Conservation (phyloP, 2,329 filamentous ascomycete genomes). For the Metarhizium sp. region DNA sequence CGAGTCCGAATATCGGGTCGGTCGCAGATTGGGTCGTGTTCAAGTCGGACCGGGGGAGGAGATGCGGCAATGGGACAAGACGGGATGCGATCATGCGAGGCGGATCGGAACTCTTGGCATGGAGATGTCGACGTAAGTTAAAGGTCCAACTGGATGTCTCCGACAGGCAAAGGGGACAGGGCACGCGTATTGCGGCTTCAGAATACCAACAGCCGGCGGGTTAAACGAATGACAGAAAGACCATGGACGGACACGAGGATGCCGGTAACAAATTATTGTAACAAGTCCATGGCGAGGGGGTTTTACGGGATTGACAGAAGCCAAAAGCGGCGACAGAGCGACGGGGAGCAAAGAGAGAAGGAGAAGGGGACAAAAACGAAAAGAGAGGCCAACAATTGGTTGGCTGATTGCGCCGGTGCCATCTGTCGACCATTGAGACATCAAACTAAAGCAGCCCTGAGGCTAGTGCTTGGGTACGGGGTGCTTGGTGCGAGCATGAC, state of each 20-base stretch:
- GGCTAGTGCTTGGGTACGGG: no score
- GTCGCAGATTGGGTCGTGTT: not conserved
- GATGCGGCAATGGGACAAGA: not conserved
- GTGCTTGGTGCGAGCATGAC: no score
- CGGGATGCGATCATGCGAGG: not conserved
- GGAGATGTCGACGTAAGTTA: not conserved
- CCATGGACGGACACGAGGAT: not conserved
- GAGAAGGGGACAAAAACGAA: not conserved
- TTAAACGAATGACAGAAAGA: not conserved
- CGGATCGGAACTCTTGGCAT: not conserved
- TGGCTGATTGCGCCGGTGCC: not conserved
- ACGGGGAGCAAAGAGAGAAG: not conserved
- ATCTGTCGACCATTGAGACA: not conserved
- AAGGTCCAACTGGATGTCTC: not conserved
- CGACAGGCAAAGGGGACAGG: not conserved
- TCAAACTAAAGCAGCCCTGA: no score
- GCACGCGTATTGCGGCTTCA: not conserved
- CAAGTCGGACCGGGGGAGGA: not conserved
- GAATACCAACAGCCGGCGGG: not conserved
- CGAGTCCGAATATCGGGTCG: not conserved
- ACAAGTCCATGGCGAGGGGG: not conserved
- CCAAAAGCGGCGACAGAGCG: not conserved
- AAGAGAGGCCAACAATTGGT: not conserved
- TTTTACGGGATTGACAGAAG: not conserved
- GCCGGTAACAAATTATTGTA: not conserved